These are phyloP conservation scores for Teunomyces gatunensis DNA, from an alignment of 805 yeast species.

Conservation along the genomic window DNA sequence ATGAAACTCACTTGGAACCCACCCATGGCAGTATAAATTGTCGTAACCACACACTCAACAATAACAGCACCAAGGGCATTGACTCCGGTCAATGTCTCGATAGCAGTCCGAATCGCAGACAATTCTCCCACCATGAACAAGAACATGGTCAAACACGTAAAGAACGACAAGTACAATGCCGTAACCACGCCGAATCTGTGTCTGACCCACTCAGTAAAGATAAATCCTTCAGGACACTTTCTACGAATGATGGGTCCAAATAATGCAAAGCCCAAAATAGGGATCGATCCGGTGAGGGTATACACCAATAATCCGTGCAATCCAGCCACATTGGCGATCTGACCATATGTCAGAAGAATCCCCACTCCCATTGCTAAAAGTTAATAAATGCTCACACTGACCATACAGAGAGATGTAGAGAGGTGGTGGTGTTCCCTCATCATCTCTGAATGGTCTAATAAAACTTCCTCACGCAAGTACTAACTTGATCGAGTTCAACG, in stretches of 20 bases:
- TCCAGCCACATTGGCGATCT: conserved; percentile 83
- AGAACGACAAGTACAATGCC: conserved; percentile 71
- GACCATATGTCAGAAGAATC: conserved; percentile 78
- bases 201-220: conserved; percentile 92
- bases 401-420: too few relatives aligned
- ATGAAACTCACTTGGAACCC: conserved; percentile 86
- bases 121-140: conserved; percentile 86
- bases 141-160: conserved; percentile 81
- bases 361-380: conserved; percentile 81
- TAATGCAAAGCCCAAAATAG: conserved; percentile 78
- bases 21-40: conserved; percentile 83
- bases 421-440: too few relatives aligned
- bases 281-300: conserved; percentile 75
- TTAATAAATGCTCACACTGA: conserved; percentile 3
- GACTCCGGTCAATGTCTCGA: conserved; percentile 73
- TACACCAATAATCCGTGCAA: conserved; percentile 85
- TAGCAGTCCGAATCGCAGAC: conserved; percentile 73
- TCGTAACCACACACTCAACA: conserved; percentile 82
- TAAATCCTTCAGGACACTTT: conserved; percentile 86
- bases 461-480: conserved; percentile 73
- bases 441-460: background rate
- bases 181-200: conserved; percentile 72
- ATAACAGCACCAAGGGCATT: conserved; percentile 78
- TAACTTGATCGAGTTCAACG: conserved; percentile 81
- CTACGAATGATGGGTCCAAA: conserved; percentile 78